Evolutionary conservation across 106 monocot species (phyloP).

Genomic region (Hemerocallis citrina): DNA sequence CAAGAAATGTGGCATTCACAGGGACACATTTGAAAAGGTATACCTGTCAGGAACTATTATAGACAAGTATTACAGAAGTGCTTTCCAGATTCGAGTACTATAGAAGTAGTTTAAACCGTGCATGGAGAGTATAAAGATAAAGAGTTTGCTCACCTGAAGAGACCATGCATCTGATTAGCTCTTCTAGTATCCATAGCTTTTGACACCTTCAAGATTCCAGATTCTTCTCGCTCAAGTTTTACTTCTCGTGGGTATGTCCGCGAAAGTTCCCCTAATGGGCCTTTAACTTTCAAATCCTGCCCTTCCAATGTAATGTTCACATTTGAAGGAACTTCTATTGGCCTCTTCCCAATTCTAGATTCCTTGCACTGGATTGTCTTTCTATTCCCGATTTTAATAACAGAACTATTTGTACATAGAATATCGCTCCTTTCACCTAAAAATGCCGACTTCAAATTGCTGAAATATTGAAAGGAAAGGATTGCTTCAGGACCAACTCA

Average conservation of each 20-base stretch:
- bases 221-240: constrained; percentile 50
- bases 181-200: constrained; percentile 75
- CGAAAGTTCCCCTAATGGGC: constrained; percentile 78
- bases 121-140: too few relatives aligned
- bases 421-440: constrained; percentile 49
- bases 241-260: constrained; percentile 74
- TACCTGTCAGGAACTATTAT: too few relatives aligned
- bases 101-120: too few relatives aligned
- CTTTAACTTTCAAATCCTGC: constrained; percentile 83
- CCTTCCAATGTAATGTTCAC: constrained; percentile 61
- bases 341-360: constrained; percentile 86
- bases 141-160: constrained; percentile 79
- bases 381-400: constrained; percentile 19
- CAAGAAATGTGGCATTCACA: too few relatives aligned
- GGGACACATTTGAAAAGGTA: too few relatives aligned
- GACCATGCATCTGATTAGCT: constrained; percentile 93
- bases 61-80: too few relatives aligned
- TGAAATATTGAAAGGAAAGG: constrained; percentile 22
- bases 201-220: constrained; percentile 59
- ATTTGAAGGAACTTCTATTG: constrained; percentile 75
- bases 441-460: constrained; percentile 60
- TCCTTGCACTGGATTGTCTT: constrained; percentile 83
- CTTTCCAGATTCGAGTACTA: too few relatives aligned
- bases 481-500: too few relatives aligned
- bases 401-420: constrained; percentile 16